Percentiles rank a stretch among this genome's conserved stretches.
phyloP scores from a whole-genome alignment of 352 stramenopile species.

The Pythium graminicola region DNA sequence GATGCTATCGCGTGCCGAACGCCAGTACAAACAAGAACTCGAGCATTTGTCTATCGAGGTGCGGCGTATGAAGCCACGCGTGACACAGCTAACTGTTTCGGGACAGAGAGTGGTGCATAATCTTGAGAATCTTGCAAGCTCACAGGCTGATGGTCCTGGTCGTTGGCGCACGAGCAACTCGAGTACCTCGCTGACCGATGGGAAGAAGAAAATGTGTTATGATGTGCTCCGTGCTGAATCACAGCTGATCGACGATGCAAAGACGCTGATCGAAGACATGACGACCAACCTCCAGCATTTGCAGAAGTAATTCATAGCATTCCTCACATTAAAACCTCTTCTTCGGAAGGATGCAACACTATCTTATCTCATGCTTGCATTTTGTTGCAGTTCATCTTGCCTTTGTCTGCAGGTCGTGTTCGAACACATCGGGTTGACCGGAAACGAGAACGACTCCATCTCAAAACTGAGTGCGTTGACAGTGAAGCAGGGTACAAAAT shows the following conservation, averaged over 20 bases:
- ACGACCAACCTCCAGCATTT: slow-evolving; percentile 42
- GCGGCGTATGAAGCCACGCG: slow-evolving; percentile 61
- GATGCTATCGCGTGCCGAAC: slow-evolving; percentile 63
- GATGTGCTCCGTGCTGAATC: slow-evolving; percentile 75
- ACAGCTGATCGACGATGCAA: slow-evolving; percentile 76
- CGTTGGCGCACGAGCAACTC: slow-evolving; percentile 1
- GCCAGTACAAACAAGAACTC: slow-evolving; percentile 66
- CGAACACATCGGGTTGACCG: slow-evolving; percentile 21
- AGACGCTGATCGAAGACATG: slow-evolving; percentile 62
- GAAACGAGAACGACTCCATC: slow-evolving; percentile 34
- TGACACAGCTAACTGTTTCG: slow-evolving; percentile 62
- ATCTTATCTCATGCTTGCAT: no score
- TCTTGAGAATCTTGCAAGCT: slow-evolving; percentile 31
- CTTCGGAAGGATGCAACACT: no score
- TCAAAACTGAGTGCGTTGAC: slow-evolving; percentile 33
- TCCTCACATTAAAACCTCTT: no score
- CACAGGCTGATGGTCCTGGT: slow-evolving; percentile 15
- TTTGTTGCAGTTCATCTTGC: slow-evolving; percentile 26
- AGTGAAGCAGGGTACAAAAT: slow-evolving; percentile 37
- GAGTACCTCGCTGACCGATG: slow-evolving; percentile 34
- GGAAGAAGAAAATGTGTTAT: slow-evolving; percentile 80
- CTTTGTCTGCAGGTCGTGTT: slow-evolving; percentile 26
- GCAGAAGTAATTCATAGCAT: slow-evolving; percentile 28
- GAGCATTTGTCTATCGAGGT: slow-evolving; percentile 53
- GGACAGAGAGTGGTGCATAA: slow-evolving; percentile 51